phyloP scores from a whole-genome alignment of 768 basidiomycete species.

The Hypsizygus marmoreus region DNA sequence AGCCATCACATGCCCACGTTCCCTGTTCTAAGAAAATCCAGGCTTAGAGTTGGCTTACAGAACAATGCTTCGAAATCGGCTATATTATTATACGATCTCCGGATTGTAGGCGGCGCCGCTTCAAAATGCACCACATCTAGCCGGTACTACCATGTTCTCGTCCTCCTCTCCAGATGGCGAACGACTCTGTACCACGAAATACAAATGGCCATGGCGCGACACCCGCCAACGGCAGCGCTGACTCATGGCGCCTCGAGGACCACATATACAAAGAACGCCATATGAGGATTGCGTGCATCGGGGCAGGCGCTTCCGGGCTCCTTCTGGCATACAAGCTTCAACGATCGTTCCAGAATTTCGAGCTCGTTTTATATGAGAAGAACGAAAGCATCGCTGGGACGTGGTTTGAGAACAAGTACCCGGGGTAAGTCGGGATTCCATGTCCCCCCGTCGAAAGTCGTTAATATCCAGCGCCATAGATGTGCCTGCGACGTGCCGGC shows the following conservation, averaged over 20 bases:
- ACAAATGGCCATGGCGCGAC: background rate
- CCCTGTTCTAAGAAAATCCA: too few relatives aligned
- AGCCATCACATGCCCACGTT: too few relatives aligned
- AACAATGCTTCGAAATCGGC: too few relatives aligned
- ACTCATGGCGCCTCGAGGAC: slow-evolving; percentile 16
- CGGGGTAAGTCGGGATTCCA: slow-evolving; percentile 23
- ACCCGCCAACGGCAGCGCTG: too few relatives aligned
- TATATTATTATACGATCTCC: too few relatives aligned
- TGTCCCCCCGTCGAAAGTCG: background rate
- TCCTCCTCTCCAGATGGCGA: background rate
- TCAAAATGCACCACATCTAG: too few relatives aligned
- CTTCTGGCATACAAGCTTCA: slow-evolving; percentile 33
- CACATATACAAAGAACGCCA: slow-evolving; percentile 30
- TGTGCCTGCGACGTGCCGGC: slow-evolving; percentile 35
- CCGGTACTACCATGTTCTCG: too few relatives aligned
- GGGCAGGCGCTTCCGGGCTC: slow-evolving; percentile 39
- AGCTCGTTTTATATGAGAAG: slow-evolving; percentile 35
- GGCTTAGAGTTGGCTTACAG: too few relatives aligned
- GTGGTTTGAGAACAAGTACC: slow-evolving; percentile 39
- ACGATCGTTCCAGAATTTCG: slow-evolving; percentile 33
- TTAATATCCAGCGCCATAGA: slow-evolving; percentile 7
- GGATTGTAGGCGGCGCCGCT: too few relatives aligned
- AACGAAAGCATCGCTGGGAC: slow-evolving; percentile 33
- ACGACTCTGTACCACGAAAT: too few relatives aligned
- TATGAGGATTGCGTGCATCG: slow-evolving; percentile 32